Evolutionary conservation across 768 basidiomycete species (phyloP).

Genomic region (Filobasidium floriforme): DNA sequence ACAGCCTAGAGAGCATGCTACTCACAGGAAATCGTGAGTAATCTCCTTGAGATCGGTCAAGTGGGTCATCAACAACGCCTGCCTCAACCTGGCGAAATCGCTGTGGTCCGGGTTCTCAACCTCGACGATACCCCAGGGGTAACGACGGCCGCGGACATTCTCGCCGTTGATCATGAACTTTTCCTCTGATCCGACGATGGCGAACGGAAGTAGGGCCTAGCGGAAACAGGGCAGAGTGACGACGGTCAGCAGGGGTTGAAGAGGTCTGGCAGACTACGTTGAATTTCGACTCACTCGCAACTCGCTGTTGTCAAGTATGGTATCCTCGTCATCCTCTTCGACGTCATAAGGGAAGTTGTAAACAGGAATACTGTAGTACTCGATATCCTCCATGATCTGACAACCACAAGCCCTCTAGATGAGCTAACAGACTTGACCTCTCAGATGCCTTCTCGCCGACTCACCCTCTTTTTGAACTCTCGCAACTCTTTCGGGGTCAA

Average conservation of each 20-base stretch:
- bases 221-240: not conserved
- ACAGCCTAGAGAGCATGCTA: not conserved
- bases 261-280: not conserved
- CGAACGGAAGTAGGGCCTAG: conserved; percentile 86
- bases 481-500: conserved; percentile 85
- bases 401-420: not conserved
- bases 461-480: conserved; percentile 86
- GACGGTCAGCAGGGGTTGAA: not conserved
- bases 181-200: conserved; percentile 93
- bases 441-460: conserved; percentile 47
- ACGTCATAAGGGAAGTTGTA: conserved; percentile 99
- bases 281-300: conserved; percentile 59
- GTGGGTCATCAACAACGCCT: conserved; percentile 87
- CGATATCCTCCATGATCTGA: conserved; percentile 99
- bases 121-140: conserved; percentile 97
- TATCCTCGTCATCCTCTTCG: conserved; percentile 98
- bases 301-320: conserved; percentile 93
- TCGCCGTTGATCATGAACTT: conserved; percentile 83
- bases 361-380: conserved; percentile 93
- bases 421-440: conserved; percentile 33
- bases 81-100: conserved; percentile 89
- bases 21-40: conserved; percentile 79
- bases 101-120: conserved; percentile 99
- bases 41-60: conserved; percentile 82
- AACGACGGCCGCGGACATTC: conserved; percentile 82